Conservation (phyloP, 345 rosid species). For the Syzygium aqueum region DNA sequence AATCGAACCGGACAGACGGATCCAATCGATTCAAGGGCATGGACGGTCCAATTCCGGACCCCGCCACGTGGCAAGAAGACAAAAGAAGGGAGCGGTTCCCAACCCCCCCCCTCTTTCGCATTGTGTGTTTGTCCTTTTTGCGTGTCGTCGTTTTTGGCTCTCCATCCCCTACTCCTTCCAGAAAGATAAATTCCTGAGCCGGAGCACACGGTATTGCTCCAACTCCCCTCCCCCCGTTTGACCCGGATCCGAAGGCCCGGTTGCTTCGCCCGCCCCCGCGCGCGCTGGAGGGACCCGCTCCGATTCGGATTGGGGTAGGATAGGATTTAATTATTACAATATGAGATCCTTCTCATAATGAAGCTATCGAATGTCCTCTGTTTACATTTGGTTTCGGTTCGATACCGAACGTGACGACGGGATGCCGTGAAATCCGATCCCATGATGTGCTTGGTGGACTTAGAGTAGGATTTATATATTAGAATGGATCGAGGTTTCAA, state of each 20-base stretch:
- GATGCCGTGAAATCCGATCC: background rate
- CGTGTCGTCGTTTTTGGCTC: background rate
- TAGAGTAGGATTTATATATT: background rate
- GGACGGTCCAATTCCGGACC: background rate
- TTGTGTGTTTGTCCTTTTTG: background rate
- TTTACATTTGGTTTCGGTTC: fast-evolving
- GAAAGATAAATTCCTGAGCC: background rate
- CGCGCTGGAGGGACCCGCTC: too few species aligned
- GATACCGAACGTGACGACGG: background rate
- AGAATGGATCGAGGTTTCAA: background rate
- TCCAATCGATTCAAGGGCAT: too few species aligned
- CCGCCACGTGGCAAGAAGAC: background rate
- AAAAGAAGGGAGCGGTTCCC: background rate
- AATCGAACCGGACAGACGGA: too few species aligned
- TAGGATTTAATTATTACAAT: background rate
- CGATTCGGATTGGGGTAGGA: background rate
- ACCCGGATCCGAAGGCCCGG: background rate
- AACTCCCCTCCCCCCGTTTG: background rate
- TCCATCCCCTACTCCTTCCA: background rate
- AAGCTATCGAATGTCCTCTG: background rate
- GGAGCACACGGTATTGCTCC: background rate
- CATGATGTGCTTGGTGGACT: background rate
- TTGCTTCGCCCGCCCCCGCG: background rate
- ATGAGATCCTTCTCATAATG: background rate
- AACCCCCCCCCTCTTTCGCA: background rate